Percentiles rank a stretch among this genome's conserved stretches.
phyloP scores from a whole-genome alignment of 441 rosid genomes.

The Capsella rubella region DNA sequence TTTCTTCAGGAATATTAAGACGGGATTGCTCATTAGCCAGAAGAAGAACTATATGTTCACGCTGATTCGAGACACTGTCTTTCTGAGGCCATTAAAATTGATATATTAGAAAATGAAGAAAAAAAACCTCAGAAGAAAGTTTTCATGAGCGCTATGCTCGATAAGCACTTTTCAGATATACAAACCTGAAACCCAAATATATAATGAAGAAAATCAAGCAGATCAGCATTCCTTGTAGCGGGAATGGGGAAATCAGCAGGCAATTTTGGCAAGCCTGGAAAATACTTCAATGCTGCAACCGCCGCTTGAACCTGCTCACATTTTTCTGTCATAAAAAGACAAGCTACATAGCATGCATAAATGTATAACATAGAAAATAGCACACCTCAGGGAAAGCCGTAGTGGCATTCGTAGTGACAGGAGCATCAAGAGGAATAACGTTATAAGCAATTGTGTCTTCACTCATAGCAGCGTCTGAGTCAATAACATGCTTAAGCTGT shows the following conservation, averaged over 20 bases:
- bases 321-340: constrained; percentile 35
- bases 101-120: constrained; percentile 19
- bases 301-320: constrained; percentile 84
- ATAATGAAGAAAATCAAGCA: constrained; percentile 88
- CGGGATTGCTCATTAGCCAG: constrained; percentile 95
- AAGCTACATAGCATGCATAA: constrained; percentile 33
- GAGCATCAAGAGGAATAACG: constrained; percentile 86
- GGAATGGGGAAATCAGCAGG: constrained; percentile 83
- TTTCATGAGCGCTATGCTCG: constrained; percentile 14
- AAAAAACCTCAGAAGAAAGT: background rate
- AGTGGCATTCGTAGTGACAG: constrained; percentile 72
- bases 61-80: constrained; percentile 96
- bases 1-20: constrained; percentile 68
- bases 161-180: constrained; percentile 29
- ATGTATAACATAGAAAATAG: constrained; percentile 33
- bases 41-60: constrained; percentile 94
- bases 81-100: constrained; percentile 59
- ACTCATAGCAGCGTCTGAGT: constrained; percentile 93
- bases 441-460: constrained; percentile 93
- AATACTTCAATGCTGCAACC: constrained; percentile 71
- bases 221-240: constrained; percentile 71
- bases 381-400: constrained; percentile 78
- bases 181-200: constrained; percentile 97
- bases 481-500: constrained; percentile 87
- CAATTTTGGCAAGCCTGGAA: constrained; percentile 70